Evolutionary conservation across 768 basidiomycete species (phyloP).

Genomic region (Strobilomyces echinocephalus): DNA sequence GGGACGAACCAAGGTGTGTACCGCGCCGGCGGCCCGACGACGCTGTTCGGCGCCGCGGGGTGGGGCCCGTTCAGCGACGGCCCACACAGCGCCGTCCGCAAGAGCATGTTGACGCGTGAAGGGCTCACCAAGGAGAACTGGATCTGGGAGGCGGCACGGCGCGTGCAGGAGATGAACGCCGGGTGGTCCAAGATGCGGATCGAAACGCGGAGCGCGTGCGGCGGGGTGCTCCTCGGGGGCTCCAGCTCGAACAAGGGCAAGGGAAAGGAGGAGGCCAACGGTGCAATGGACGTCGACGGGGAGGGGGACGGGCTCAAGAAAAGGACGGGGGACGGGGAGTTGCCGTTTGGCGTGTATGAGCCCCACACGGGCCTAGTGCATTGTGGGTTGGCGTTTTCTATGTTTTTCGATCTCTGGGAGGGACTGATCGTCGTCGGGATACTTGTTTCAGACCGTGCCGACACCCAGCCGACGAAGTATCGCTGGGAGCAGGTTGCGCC

Average conservation of each 20-base stretch:
- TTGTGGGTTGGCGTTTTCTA: slow-evolving; percentile 44
- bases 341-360: slow-evolving; percentile 74
- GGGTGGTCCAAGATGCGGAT: slow-evolving; percentile 59
- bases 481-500: slow-evolving; percentile 59
- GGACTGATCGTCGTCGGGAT: slow-evolving; percentile 1
- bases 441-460: slow-evolving; percentile 52
- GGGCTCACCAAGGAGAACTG: slow-evolving; percentile 87
- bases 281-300: slow-evolving; percentile 27
- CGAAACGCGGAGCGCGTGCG: slow-evolving; percentile 48
- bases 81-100: slow-evolving; percentile 78
- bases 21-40: slow-evolving; percentile 88
- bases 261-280: slow-evolving; percentile 27
- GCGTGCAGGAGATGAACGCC: slow-evolving; percentile 57
- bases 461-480: slow-evolving; percentile 69
- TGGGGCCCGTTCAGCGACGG: slow-evolving; percentile 88
- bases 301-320: slow-evolving; percentile 28
- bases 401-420: neutral
- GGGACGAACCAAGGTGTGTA: slow-evolving; percentile 67
- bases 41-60: slow-evolving; percentile 80
- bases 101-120: slow-evolving; percentile 71
- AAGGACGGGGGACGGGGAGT: slow-evolving; percentile 27
- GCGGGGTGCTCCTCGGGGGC: slow-evolving; percentile 38
- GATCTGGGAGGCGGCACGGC: slow-evolving; percentile 77
- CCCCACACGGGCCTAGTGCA: slow-evolving; percentile 72
- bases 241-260: slow-evolving; percentile 31